These are phyloP conservation scores for Davidsoniella neocaledoniae DNA, from an alignment of 2,329 filamentous ascomycete species.

Conservation along the genomic window DNA sequence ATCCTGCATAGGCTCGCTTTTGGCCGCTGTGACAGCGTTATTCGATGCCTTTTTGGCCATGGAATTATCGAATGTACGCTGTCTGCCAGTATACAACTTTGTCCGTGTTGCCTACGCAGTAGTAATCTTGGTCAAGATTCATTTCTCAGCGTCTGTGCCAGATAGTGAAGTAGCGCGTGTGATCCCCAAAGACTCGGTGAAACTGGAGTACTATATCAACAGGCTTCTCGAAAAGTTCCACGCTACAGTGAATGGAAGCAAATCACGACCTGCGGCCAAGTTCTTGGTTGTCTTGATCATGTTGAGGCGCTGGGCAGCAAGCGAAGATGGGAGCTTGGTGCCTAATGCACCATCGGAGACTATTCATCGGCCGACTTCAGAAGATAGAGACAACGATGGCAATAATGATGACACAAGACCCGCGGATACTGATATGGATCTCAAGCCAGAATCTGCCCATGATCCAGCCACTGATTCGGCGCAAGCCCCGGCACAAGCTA, in stretches of 20 bases:
- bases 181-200: constrained; percentile 50
- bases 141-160: constrained; percentile 47
- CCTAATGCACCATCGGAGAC: not conserved
- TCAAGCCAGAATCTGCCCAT: too few species aligned
- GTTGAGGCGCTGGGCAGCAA: constrained; percentile 51
- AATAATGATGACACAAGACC: constrained; percentile 6
- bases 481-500: too few species aligned
- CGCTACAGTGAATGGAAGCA: constrained; percentile 43
- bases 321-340: not conserved
- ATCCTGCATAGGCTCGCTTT: constrained; percentile 29
- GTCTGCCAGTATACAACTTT: constrained; percentile 52
- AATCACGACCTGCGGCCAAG: constrained; percentile 49
- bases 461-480: too few species aligned
- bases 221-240: constrained; percentile 52
- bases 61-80: constrained; percentile 40
- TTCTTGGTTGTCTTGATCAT: constrained; percentile 55
- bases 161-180: constrained; percentile 52
- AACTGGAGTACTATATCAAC: constrained; percentile 49
- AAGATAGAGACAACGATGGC: constrained; percentile 11
- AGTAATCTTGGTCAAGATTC: constrained; percentile 58
- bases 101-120: constrained; percentile 56
- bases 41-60: constrained; percentile 49
- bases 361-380: not conserved
- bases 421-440: too few species aligned
- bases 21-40: constrained; percentile 21